These are phyloP conservation scores for Dictyostelium purpureum DNA, from an alignment of 78 protist genomes.

Conservation along the genomic window DNA sequence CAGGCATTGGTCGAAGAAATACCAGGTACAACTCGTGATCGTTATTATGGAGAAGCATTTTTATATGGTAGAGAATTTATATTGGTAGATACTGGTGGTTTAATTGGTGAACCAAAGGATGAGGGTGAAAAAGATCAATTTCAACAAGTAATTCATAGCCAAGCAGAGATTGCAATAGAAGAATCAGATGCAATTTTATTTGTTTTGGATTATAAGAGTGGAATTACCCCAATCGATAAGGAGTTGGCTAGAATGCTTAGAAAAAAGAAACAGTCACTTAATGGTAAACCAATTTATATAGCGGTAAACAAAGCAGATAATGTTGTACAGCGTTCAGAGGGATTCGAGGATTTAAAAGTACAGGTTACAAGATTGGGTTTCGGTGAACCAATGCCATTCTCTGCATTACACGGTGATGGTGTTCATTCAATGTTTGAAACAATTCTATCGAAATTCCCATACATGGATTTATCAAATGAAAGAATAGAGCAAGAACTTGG, in stretches of 20 bases:
- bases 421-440: conserved; percentile 29
- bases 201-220: conserved; percentile 43
- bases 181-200: conserved; percentile 75
- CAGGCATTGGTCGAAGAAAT: conserved; percentile 72
- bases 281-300: conserved; percentile 50
- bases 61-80: conserved; percentile 45
- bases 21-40: conserved; percentile 79
- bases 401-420: conserved; percentile 71
- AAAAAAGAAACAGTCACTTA: background rate
- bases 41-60: conserved; percentile 63
- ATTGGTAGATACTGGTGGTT: conserved; percentile 88
- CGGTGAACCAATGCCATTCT: conserved; percentile 53
- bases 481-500: background rate
- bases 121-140: conserved; percentile 57
- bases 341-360: conserved; percentile 2
- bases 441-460: background rate
- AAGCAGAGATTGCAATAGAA: conserved; percentile 74
- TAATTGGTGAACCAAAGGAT: conserved; percentile 60
- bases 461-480: background rate
- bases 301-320: conserved; percentile 81
- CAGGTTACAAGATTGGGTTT: conserved; percentile 42
- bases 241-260: conserved; percentile 75
- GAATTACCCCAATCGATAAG: conserved; percentile 51
- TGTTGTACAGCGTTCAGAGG: background rate
- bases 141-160: conserved; percentile 21